Evolutionary conservation across 129 eudicot genomes (phyloP).

Genomic region (Chrysanthemum seticuspe): DNA sequence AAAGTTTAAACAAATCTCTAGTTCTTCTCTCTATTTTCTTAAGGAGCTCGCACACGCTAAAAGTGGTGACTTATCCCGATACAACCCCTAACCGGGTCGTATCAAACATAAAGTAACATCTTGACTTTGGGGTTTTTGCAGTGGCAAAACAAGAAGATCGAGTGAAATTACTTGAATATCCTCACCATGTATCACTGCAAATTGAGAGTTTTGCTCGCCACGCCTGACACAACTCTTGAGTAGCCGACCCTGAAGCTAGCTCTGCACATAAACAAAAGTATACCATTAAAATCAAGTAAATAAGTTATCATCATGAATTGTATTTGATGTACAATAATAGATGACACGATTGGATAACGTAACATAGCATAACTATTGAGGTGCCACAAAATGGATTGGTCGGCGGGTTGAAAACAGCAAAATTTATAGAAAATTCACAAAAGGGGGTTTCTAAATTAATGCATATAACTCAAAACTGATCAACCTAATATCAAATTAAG

Average conservation of each 20-base stretch:
- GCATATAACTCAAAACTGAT: no score
- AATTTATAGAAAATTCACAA: neutral
- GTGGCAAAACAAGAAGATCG: neutral
- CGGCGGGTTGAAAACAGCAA: neutral
- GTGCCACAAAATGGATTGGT: neutral
- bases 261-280: neutral
- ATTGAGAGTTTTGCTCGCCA: neutral
- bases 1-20: no score
- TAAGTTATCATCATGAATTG: neutral
- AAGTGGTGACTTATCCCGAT: no score
- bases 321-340: neutral
- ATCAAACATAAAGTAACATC: neutral
- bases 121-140: neutral
- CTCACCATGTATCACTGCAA: slow-evolving; percentile 1
- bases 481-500: no score
- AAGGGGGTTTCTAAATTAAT: neutral
- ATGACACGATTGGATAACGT: neutral
- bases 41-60: no score
- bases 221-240: neutral
- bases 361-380: neutral
- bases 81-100: no score
- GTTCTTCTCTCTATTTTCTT: no score
- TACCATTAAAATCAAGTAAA: neutral
- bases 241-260: neutral
- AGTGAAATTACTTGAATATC: neutral